phyloP scores from a whole-genome alignment of 441 rosid species.

The Flueggea neowawraea region DNA sequence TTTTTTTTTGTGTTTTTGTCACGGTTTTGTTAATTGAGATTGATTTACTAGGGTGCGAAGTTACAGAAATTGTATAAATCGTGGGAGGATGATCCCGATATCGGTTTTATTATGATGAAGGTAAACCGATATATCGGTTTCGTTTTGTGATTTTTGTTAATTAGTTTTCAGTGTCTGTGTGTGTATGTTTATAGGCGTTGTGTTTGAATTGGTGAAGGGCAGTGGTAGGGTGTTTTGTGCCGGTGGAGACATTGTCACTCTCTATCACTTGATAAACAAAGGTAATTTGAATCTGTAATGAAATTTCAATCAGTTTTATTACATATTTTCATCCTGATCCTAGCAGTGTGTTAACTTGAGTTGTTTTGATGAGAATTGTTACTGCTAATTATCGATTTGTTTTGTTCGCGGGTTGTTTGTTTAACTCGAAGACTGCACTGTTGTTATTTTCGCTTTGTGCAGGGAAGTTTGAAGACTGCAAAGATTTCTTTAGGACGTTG shows the following conservation, averaged over 20 bases:
- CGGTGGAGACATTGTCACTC: constrained; percentile 82
- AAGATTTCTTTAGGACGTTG: constrained; percentile 56
- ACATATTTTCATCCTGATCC: too few species aligned
- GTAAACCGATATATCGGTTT: constrained; percentile 23
- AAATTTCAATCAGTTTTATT: too few species aligned
- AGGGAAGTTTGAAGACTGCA: constrained; percentile 69
- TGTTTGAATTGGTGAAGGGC: constrained; percentile 53
- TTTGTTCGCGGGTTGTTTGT: too few species aligned
- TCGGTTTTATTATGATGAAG: constrained; percentile 82
- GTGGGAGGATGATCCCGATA: constrained; percentile 84
- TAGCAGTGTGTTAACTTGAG: too few species aligned
- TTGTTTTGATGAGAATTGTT: too few species aligned
- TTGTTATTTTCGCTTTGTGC: constrained; percentile 20
- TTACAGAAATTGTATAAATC: constrained; percentile 62
- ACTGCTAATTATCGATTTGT: too few species aligned
- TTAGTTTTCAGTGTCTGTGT: background rate
- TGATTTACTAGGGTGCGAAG: constrained; percentile 43
- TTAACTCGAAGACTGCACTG: too few species aligned
- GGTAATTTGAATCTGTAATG: constrained; percentile 29
- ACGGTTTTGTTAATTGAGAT: background rate
- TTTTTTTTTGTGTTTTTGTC: too few species aligned
- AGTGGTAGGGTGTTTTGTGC: constrained; percentile 97
- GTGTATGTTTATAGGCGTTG: constrained; percentile 4
- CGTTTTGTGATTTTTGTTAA: background rate
- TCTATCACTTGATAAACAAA: constrained; percentile 59